Evolutionary conservation across 495 filamentous ascomycete genomes (phyloP), one percentile per base, ranked within the genome.

Genomic region (Usnea hakonensis): DNA sequence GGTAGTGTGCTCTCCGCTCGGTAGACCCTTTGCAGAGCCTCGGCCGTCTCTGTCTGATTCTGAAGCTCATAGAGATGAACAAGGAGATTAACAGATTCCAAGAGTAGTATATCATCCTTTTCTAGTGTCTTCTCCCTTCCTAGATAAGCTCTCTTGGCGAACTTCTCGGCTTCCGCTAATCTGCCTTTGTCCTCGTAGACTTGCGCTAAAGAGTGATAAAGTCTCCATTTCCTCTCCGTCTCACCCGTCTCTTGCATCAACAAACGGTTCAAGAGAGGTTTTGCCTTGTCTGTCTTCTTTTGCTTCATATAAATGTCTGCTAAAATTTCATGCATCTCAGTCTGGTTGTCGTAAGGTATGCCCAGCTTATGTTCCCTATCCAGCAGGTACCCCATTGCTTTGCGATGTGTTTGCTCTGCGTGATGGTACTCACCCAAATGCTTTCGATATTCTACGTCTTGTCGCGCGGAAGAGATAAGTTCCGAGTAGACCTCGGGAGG

Each of bases 201-300:
- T 16, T 53, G 48, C 11, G 67, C 61, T 14, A 69, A 48, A 13
- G 41, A 38, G n/a, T 64, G 58, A 32, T 65, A 65, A 10, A 66
- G 58, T 21, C 65, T 66, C 61, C 58, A 69, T 32, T 65, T 69
- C 37, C 67, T 58, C 19, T 64, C 58, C 19, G 60, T 59, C 14
- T 69, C 65, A 6, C 19, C 50, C 13, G 50, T 54, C 17, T 64
- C 65, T 17, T 64, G 41, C 48, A 62, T 56, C 50, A 69, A 40
- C 23, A 69, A 46, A 14, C 41, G 41, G 35, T 52, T 52, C 32
- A 67, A 21, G 4, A 69, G 43, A 14, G 43, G 7, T 48, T 69
- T 69, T 5, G 65, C 64, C 26, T 63, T 64, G 21, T 63, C 60
- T 23, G 55, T 40, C 28, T 60, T 54, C 11, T 58, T 44, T 16